These are phyloP conservation scores for Aspergillus sojae DNA, from an alignment of 2,329 filamentous ascomycete species.

Conservation along the genomic window DNA sequence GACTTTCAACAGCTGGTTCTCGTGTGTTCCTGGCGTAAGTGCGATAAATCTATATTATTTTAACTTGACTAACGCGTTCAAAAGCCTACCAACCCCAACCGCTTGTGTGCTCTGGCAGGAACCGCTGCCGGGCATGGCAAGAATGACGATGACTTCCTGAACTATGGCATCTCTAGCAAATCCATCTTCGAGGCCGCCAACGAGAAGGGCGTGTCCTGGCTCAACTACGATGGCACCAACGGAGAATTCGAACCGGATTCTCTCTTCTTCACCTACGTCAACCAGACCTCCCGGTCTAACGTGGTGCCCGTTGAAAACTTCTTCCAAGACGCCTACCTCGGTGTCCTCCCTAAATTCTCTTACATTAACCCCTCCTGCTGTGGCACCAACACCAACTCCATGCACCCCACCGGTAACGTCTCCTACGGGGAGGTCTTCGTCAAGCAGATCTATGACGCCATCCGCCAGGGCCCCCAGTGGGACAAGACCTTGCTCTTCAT, in stretches of 20 bases:
- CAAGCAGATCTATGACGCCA: constrained; percentile 40
- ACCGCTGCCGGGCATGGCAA: constrained; percentile 37
- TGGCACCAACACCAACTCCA: constrained; percentile 38
- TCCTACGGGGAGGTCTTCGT: constrained; percentile 41
- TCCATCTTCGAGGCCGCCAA: constrained; percentile 46
- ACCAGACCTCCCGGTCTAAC: constrained; percentile 35
- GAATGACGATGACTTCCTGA: constrained; percentile 34
- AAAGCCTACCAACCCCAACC: constrained; percentile 50
- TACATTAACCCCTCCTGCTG: constrained; percentile 47
- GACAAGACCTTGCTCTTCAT: constrained; percentile 39
- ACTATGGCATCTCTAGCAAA: constrained; percentile 31
- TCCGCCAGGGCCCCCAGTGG: constrained; percentile 40
- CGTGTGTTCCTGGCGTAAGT: constrained; percentile 46
- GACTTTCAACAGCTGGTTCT: constrained; percentile 52
- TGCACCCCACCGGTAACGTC: constrained; percentile 40
- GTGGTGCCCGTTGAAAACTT: constrained; percentile 36
- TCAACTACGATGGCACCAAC: constrained; percentile 36
- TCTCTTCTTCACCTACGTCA: constrained; percentile 38
- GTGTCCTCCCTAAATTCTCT: constrained; percentile 36
- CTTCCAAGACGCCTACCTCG: constrained; percentile 37
- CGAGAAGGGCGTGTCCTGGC: constrained; percentile 38
- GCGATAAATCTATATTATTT: background rate
- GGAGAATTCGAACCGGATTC: constrained; percentile 32
- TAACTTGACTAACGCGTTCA: constrained; percentile 6
- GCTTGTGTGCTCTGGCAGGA: constrained; percentile 33